A percentile compares a stretch with the other conserved stretches of the same genome.
Conservation (phyloP, 371 early-diverging fungal species). For the Pancytospora philotis region DNA sequence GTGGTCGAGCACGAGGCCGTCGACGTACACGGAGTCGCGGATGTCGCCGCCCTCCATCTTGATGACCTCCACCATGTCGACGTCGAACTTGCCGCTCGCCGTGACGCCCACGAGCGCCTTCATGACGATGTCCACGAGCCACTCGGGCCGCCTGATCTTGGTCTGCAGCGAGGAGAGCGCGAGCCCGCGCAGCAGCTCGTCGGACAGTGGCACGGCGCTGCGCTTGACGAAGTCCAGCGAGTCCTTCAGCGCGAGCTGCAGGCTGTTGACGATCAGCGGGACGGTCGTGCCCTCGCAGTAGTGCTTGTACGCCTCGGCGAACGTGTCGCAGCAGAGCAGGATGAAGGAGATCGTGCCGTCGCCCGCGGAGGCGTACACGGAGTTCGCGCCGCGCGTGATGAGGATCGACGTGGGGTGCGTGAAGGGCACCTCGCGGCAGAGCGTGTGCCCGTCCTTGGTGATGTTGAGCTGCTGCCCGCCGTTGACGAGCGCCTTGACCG, state of each 20-base stretch:
- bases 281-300: slow-evolving; percentile 91
- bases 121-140: slow-evolving; percentile 80
- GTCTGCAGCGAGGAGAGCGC: slow-evolving; percentile 85
- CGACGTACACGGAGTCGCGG: slow-evolving; percentile 77
- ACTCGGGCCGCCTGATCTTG: slow-evolving; percentile 79
- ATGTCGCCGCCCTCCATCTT: slow-evolving; percentile 95
- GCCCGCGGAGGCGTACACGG: slow-evolving; percentile 92
- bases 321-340: slow-evolving; percentile 80
- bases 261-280: slow-evolving; percentile 81
- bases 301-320: slow-evolving; percentile 84
- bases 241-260: slow-evolving; percentile 73
- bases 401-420: slow-evolving; percentile 97
- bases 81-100: slow-evolving; percentile 71
- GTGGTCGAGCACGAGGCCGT: slow-evolving; percentile 96
- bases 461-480: slow-evolving; percentile 68
- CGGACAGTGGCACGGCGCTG: slow-evolving; percentile 70
- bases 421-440: slow-evolving; percentile 82
- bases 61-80: slow-evolving; percentile 99
- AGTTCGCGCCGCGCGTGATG: slow-evolving; percentile 92
- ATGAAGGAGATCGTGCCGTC: slow-evolving; percentile 96
- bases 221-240: slow-evolving; percentile 68
- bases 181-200: slow-evolving; percentile 69
- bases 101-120: slow-evolving; percentile 80
- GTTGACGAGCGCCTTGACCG: slow-evolving; percentile 74
- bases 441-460: slow-evolving; percentile 60